Evolutionary conservation across 1,284 basidiomycete genomes (phyloP).

Genomic region (Pseudozyma sp.): DNA sequence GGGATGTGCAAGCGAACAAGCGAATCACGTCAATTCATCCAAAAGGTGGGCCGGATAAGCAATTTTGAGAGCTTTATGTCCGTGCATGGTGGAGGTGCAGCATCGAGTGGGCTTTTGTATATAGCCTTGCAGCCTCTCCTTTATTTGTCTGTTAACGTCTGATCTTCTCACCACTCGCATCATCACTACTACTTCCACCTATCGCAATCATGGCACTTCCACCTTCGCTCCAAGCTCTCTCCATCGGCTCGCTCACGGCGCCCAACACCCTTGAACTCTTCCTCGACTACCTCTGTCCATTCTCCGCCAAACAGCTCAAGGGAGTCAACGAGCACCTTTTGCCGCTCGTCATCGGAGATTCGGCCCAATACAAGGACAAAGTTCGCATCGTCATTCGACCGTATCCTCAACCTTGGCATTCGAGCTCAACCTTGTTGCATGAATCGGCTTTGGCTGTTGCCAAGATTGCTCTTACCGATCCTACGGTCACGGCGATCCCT

Average conservation of each 20-base stretch:
- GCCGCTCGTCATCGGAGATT: conserved; percentile 62
- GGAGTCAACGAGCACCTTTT: conserved; percentile 69
- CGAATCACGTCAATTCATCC: conserved; percentile 28
- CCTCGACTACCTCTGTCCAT: conserved; percentile 73
- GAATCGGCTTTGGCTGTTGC: conserved; percentile 82
- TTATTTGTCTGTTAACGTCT: background rate
- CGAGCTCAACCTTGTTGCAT: conserved; percentile 77
- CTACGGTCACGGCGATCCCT: conserved; percentile 17
- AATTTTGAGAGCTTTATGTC: conserved; percentile 1
- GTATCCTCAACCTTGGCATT: conserved; percentile 78
- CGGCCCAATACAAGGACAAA: conserved; percentile 76
- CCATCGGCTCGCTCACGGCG: conserved; percentile 77
- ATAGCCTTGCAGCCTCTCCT: background rate
- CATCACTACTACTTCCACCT: background rate
- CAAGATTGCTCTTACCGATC: conserved; percentile 71
- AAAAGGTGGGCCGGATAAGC: background rate
- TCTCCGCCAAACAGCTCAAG: conserved; percentile 71
- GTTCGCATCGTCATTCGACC: conserved; percentile 82
- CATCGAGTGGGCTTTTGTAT: background rate
- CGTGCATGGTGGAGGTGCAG: conserved; percentile 25
- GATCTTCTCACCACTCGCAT: background rate
- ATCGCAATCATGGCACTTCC: conserved; percentile 80
- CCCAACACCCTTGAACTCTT: conserved; percentile 88
- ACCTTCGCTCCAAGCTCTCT: conserved; percentile 79
- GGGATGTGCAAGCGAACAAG: conserved; percentile 8